Evolutionary conservation across 768 basidiomycete genomes (phyloP).

Genomic region (Leccinum variicolor): DNA sequence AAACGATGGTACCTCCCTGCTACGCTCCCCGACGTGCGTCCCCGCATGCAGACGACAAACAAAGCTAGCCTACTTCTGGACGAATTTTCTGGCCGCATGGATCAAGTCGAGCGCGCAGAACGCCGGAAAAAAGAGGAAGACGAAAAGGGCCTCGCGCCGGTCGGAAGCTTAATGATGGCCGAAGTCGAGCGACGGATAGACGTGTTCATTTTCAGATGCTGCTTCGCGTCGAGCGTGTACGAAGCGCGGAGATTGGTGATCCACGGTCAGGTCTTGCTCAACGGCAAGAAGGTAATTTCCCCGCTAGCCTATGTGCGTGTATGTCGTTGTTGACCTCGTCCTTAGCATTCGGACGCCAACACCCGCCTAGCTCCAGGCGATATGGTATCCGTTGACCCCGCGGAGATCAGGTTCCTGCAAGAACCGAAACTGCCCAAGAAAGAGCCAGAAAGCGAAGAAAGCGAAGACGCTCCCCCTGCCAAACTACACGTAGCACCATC

Average conservation of each 20-base stretch:
- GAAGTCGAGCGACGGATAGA: slow-evolving; percentile 96
- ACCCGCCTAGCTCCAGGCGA: slow-evolving; percentile 91
- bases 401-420: slow-evolving; percentile 70
- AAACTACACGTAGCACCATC: not conserved
- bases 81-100: slow-evolving; percentile 57
- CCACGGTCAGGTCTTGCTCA: slow-evolving; percentile 83
- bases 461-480: not conserved
- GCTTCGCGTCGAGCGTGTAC: slow-evolving; percentile 86
- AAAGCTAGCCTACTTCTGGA: slow-evolving; percentile 45
- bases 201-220: slow-evolving; percentile 84
- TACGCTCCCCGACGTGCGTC: slow-evolving; percentile 82
- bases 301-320: slow-evolving; percentile 19
- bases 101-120: slow-evolving; percentile 37
- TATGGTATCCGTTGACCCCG: slow-evolving; percentile 86
- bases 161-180: slow-evolving; percentile 91
- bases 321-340: slow-evolving; percentile 29
- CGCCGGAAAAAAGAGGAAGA: slow-evolving; percentile 52
- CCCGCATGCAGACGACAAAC: slow-evolving; percentile 34
- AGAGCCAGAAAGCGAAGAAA: slow-evolving; percentile 4
- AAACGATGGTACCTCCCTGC: slow-evolving; percentile 92
- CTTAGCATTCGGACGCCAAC: slow-evolving; percentile 79
- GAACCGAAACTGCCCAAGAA: slow-evolving; percentile 28
- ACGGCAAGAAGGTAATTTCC: slow-evolving; percentile 73
- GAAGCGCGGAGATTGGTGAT: slow-evolving; percentile 84
- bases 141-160: slow-evolving; percentile 72